Evolutionary conservation across 495 filamentous ascomycete species (phyloP).

Genomic region (Neurospora sp.): DNA sequence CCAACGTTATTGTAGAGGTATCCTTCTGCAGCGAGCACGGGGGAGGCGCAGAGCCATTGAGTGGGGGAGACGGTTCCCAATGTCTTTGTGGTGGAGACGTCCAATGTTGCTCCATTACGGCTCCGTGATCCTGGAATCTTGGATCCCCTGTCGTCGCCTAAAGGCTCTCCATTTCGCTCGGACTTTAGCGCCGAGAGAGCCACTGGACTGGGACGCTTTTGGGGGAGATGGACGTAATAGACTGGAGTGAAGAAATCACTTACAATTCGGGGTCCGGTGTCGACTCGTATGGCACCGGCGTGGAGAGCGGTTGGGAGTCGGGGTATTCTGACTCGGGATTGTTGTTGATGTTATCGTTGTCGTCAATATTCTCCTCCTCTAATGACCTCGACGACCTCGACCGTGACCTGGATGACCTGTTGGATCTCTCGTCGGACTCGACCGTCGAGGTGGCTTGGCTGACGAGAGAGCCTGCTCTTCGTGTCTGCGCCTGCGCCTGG

Average conservation of each 20-base stretch:
- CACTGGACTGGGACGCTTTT: neutral
- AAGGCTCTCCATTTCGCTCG: neutral
- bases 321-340: neutral
- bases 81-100: neutral
- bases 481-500: neutral
- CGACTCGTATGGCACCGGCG: neutral
- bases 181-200: neutral
- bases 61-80: neutral
- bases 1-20: neutral
- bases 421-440: neutral
- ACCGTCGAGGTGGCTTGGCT: neutral
- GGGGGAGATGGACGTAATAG: neutral
- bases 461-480: neutral
- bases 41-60: neutral
- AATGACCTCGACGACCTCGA: neutral
- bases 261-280: constrained; percentile 15
- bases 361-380: neutral
- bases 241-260: constrained; percentile 1
- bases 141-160: neutral
- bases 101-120: neutral
- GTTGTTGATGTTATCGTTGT: neutral
- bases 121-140: neutral
- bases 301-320: neutral
- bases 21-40: neutral
- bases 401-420: neutral